Conservation (phyloP, 352 stramenopile genomes). For the Phytophthora idaei region DNA sequence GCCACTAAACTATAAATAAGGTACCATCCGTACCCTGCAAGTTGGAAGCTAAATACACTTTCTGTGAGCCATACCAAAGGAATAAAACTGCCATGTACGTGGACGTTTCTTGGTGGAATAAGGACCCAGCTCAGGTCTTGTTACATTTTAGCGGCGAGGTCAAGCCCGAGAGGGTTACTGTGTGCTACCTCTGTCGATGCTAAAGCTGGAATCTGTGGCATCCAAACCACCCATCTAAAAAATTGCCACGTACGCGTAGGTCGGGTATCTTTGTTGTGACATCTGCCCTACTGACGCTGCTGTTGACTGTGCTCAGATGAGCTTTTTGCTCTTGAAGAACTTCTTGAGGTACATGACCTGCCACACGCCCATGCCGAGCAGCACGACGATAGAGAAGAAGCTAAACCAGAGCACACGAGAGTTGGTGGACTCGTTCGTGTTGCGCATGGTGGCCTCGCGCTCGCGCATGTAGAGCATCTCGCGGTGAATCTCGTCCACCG, state of each 20-base stretch:
- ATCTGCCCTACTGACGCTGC: not conserved
- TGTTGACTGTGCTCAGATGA: slow-evolving; percentile 62
- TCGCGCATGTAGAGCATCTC: slow-evolving; percentile 92
- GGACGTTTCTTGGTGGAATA: slow-evolving; percentile 3
- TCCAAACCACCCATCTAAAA: slow-evolving; percentile 23
- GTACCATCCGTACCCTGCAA: slow-evolving; percentile 1
- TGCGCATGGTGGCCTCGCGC: slow-evolving; percentile 83
- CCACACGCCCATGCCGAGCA: slow-evolving; percentile 86
- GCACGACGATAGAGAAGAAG: slow-evolving; percentile 87
- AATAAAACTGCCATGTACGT: too few relatives aligned
- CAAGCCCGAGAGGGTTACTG: slow-evolving; percentile 1
- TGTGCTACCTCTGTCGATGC: not conserved
- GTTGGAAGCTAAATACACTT: slow-evolving; percentile 32
- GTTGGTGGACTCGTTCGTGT: slow-evolving; percentile 92
- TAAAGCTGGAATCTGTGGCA: slow-evolving; percentile 6
- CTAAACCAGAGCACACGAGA: slow-evolving; percentile 91
- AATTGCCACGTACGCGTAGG: slow-evolving; percentile 2
- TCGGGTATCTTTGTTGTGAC: not conserved
- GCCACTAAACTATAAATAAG: slow-evolving; percentile 1
- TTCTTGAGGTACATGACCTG: slow-evolving; percentile 92
- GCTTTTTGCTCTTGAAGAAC: slow-evolving; percentile 94
- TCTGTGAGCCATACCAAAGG: too few relatives aligned
- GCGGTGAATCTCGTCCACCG: slow-evolving; percentile 88
- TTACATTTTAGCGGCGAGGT: slow-evolving; percentile 31
- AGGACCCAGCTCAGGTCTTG: slow-evolving; percentile 16